Percentiles rank a stretch among this genome's conserved stretches.
Conservation (phyloP, 257 asterid genomes). For the Solanum sitiens region DNA sequence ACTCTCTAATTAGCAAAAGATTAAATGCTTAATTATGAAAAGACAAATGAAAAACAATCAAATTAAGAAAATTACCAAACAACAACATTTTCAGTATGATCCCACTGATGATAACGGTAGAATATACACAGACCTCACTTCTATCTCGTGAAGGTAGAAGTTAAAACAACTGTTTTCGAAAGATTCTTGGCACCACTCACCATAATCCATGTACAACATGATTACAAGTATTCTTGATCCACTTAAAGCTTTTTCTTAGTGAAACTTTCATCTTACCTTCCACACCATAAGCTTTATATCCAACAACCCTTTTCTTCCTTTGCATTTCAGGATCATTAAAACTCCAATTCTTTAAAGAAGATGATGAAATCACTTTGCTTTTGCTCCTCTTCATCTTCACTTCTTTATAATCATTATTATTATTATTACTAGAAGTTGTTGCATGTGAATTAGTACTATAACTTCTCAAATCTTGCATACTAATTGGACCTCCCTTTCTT, state of each 20-base stretch:
- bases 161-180: fast-evolving
- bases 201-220: constrained; percentile 52
- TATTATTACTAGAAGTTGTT: neutral
- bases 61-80: neutral
- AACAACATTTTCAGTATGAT: neutral
- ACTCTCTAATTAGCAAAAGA: neutral
- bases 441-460: constrained; percentile 42
- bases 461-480: constrained; percentile 50
- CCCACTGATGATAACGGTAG: neutral
- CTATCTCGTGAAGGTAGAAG: neutral
- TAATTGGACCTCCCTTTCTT: constrained; percentile 6
- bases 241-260: constrained; percentile 52
- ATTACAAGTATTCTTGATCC: constrained; percentile 64
- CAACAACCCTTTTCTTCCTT: constrained; percentile 73
- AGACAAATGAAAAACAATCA: neutral
- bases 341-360: constrained; percentile 29
- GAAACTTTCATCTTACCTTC: constrained; percentile 72
- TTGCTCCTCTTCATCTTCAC: constrained; percentile 36
- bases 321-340: constrained; percentile 54
- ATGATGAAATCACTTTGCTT: constrained; percentile 24
- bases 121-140: neutral
- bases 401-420: constrained; percentile 8
- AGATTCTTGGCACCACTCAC: constrained; percentile 30
- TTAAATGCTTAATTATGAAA: neutral
- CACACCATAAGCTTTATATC: constrained; percentile 50